Conservation (phyloP, 2,329 filamentous ascomycete genomes). For the Teratosphaeria destructans region DNA sequence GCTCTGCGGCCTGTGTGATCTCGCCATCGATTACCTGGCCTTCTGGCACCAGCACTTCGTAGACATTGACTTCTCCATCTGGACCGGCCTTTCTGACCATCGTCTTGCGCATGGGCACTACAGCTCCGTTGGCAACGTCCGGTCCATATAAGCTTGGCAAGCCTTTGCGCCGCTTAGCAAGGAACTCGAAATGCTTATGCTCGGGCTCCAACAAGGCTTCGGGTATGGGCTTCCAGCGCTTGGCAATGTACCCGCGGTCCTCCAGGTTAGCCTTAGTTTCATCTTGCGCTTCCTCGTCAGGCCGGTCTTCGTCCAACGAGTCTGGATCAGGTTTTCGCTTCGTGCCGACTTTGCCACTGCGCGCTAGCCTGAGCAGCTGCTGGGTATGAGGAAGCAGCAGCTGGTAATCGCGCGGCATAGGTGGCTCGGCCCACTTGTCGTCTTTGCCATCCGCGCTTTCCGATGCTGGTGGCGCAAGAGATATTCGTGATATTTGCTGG, state of each 20-base stretch:
- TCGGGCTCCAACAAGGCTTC: conserved; percentile 49
- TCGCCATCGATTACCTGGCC: conserved; percentile 75
- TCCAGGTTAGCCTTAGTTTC: conserved; percentile 32
- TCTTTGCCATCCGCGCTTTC: conserved; percentile 25
- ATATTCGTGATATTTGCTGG: conserved; percentile 32
- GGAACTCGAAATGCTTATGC: conserved; percentile 41
- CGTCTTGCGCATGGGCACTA: conserved; percentile 56
- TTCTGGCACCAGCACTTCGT: conserved; percentile 71
- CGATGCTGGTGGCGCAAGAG: conserved; percentile 20
- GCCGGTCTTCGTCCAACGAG: conserved; percentile 46
- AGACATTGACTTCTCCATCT: conserved; percentile 68
- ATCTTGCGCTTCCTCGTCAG: conserved; percentile 29
- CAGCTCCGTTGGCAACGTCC: conserved; percentile 16
- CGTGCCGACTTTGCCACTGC: conserved; percentile 49
- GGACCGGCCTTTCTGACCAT: conserved; percentile 61
- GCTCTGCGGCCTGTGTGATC: conserved; percentile 50
- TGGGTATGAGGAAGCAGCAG: conserved; percentile 70
- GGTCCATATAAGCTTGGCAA: conserved; percentile 42
- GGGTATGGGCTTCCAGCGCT: conserved; percentile 49
- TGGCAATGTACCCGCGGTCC: conserved; percentile 42
- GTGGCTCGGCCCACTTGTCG: conserved; percentile 68
- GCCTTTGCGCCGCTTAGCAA: conserved; percentile 52
- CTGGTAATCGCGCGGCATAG: conserved; percentile 79
- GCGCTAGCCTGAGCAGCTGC: conserved; percentile 69
- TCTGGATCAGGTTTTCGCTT: conserved; percentile 51